Conservation (phyloP, 2,329 filamentous ascomycete genomes). For the Aciculosporium take region DNA sequence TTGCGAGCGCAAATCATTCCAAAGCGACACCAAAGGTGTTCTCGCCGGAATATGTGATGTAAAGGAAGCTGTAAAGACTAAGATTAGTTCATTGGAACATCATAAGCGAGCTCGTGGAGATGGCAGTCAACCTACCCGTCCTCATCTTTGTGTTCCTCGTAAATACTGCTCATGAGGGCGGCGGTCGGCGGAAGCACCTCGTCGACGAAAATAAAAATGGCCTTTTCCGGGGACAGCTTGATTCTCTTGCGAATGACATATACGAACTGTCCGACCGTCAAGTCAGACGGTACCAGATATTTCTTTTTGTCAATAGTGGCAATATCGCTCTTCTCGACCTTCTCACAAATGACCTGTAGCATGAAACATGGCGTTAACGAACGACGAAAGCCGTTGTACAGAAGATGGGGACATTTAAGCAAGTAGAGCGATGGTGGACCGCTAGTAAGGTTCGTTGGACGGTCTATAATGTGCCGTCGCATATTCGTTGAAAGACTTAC, state of each 20-base stretch:
- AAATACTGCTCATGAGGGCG: constrained; percentile 97
- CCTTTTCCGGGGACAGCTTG: constrained; percentile 98
- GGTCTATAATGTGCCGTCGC: not conserved
- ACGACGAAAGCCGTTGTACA: too few species aligned
- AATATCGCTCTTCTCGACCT: constrained; percentile 98
- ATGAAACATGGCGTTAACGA: not conserved
- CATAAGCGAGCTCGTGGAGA: not conserved
- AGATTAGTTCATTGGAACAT: constrained; percentile 6
- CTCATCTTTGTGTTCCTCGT: constrained; percentile 93
- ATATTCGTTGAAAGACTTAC: constrained; percentile 41
- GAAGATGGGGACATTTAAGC: too few species aligned
- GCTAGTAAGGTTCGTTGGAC: not conserved
- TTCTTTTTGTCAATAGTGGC: constrained; percentile 99
- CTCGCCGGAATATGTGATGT: constrained; percentile 99
- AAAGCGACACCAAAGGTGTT: constrained; percentile 73
- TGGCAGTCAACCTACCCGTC: constrained; percentile 38
- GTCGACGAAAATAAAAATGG: constrained; percentile 99
- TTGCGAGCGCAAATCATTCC: not conserved
- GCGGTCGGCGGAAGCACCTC: constrained; percentile 94
- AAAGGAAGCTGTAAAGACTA: constrained; percentile 56
- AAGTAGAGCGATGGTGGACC: not conserved
- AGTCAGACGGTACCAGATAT: constrained; percentile 91
- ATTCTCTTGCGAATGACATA: constrained; percentile 99
- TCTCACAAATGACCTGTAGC: constrained; percentile 89
- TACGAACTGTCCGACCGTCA: constrained; percentile 98